A percentile compares a stretch with the other conserved stretches of the same genome.
phyloP scores from a whole-genome alignment of 305 asterid genomes.

The Fraxinus baroniana region DNA sequence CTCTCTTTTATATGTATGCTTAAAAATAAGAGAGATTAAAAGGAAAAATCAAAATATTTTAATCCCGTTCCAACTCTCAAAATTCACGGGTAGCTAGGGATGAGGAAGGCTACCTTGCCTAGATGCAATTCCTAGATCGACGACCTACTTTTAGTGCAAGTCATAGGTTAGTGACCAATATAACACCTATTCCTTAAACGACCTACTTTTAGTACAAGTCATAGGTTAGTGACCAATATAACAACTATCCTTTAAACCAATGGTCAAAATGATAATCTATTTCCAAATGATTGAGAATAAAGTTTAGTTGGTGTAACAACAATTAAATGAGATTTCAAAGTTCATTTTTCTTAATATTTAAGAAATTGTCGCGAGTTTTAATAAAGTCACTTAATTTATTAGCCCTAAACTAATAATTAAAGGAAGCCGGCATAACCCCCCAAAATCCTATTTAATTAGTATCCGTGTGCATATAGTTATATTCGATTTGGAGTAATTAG shows the following conservation, averaged over 20 bases:
- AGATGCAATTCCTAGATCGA: not conserved
- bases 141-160: no score
- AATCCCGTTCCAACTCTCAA: not conserved
- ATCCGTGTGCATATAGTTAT: slow-evolving; percentile 7
- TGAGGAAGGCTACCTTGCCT: not conserved
- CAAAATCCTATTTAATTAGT: not conserved
- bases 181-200: no score
- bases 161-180: no score
- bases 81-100: not conserved
- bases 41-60: no score
- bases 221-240: not conserved
- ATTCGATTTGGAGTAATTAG: not conserved
- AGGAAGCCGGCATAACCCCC: not conserved
- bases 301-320: not conserved
- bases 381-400: not conserved
- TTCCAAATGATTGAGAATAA: not conserved
- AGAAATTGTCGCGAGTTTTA: not conserved
- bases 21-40: not conserved
- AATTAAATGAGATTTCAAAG: not conserved
- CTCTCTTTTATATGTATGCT: not conserved
- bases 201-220: not conserved
- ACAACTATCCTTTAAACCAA: not conserved
- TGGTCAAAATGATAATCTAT: not conserved
- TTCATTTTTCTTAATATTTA: not conserved
- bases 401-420: not conserved